A percentile compares a stretch with the other conserved stretches of the same genome.
Conservation (phyloP, 306 rosid species). For the Aeschynomene evenia region DNA sequence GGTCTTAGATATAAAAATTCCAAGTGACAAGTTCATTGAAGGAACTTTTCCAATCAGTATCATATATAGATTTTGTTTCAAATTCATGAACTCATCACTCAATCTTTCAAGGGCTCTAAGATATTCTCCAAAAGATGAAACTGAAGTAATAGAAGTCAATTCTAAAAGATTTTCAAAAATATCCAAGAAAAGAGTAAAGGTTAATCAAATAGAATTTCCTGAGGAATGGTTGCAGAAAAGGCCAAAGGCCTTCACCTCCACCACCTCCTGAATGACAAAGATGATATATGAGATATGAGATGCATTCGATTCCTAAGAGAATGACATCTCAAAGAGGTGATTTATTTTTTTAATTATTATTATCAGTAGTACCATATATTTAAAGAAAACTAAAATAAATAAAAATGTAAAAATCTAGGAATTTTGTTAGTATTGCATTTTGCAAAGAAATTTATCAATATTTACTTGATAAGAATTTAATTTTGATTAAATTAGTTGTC, state of each 20-base stretch:
- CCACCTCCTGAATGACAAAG: too few species aligned
- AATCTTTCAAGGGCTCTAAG: neutral
- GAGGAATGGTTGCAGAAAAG: conserved; percentile 5
- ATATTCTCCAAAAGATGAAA: neutral
- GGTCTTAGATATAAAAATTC: conserved; percentile 1
- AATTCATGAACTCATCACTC: neutral
- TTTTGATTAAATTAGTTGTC: too few species aligned
- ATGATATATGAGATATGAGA: too few species aligned
- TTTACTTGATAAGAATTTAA: too few species aligned
- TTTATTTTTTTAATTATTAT: too few species aligned
- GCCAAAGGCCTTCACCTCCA: neutral
- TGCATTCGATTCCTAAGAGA: too few species aligned
- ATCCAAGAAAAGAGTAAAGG: neutral
- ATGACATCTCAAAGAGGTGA: too few species aligned
- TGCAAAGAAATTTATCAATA: too few species aligned
- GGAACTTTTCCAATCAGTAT: neutral
- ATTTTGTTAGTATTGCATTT: too few species aligned
- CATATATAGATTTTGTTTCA: conserved; percentile 10
- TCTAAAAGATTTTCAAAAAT: neutral
- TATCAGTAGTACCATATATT: too few species aligned
- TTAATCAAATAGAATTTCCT: neutral
- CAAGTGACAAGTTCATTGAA: neutral
- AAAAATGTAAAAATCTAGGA: too few species aligned
- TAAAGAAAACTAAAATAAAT: too few species aligned
- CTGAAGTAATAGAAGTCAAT: neutral